Percentiles rank a stretch among this genome's conserved stretches.
Evolutionary conservation across 2,329 filamentous ascomycete species (phyloP).

Genomic region (Byssochlamys sp.): DNA sequence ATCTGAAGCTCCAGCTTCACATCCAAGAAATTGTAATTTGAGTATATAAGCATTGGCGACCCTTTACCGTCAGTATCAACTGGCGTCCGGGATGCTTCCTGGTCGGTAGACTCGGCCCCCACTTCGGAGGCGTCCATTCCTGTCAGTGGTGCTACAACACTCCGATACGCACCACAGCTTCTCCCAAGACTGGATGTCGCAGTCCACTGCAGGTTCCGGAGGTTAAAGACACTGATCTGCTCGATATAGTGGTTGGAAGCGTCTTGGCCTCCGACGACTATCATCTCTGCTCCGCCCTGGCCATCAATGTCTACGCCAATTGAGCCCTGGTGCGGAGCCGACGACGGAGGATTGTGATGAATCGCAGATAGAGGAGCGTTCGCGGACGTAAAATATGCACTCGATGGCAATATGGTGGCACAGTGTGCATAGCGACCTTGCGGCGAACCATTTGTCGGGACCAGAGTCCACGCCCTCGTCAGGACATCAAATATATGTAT

Average conservation of each 20-base stretch:
- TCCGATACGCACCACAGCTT: conserved; percentile 91
- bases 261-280: conserved; percentile 92
- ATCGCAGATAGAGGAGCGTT: conserved; percentile 76
- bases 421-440: conserved; percentile 96
- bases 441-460: conserved; percentile 69
- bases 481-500: conserved; percentile 88
- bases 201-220: conserved; percentile 90
- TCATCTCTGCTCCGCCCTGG: conserved; percentile 87
- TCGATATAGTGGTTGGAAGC: conserved; percentile 98
- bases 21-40: conserved; percentile 96
- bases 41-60: conserved; percentile 84
- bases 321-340: conserved; percentile 76
- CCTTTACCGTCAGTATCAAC: conserved; percentile 29
- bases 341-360: conserved; percentile 74
- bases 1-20: conserved; percentile 93
- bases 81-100: conserved; percentile 25
- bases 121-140: conserved; percentile 37
- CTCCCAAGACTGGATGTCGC: conserved; percentile 77
- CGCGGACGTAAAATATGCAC: conserved; percentile 74
- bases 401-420: conserved; percentile 80
- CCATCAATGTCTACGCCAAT: conserved; percentile 86
- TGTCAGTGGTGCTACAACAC: conserved; percentile 74
- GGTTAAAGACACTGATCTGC: conserved; percentile 95
- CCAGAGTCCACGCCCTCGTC: conserved; percentile 72
- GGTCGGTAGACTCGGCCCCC: conserved; percentile 32